A percentile compares a stretch with the other conserved stretches of the same genome.
phyloP scores from a whole-genome alignment of 2,329 filamentous ascomycete species.

The Diplodia seriata region DNA sequence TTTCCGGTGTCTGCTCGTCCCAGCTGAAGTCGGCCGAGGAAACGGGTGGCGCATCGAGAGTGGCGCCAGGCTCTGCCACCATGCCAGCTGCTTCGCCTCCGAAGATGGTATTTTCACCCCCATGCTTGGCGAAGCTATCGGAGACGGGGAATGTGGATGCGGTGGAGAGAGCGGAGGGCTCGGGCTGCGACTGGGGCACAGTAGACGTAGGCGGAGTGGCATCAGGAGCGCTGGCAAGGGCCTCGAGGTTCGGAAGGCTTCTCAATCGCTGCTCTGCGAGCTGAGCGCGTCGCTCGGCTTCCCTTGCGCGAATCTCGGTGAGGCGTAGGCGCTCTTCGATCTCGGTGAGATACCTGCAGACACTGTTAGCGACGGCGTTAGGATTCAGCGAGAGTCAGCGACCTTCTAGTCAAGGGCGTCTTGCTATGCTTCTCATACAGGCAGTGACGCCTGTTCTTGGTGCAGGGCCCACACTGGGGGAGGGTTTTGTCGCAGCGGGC shows the following conservation, averaged over 20 bases:
- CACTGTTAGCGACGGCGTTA: not conserved
- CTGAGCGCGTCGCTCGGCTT: slow-evolving; percentile 37
- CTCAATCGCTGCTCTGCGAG: slow-evolving; percentile 36
- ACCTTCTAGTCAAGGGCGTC: slow-evolving; percentile 58
- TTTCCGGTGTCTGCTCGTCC: slow-evolving; percentile 37
- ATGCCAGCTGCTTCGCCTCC: not conserved
- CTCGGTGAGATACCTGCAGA: slow-evolving; percentile 46
- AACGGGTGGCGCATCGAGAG: slow-evolving; percentile 38
- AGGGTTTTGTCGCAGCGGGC: slow-evolving; percentile 23
- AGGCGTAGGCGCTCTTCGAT: slow-evolving; percentile 52
- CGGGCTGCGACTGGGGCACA: not conserved
- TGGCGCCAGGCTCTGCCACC: slow-evolving; percentile 18
- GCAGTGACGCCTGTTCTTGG: slow-evolving; percentile 55
- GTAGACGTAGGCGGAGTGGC: not conserved
- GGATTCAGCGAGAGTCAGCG: not conserved
- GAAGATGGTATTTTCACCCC: not conserved
- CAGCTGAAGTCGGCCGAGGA: slow-evolving; percentile 40
- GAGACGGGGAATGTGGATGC: not conserved
- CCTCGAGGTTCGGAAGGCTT: slow-evolving; percentile 24
- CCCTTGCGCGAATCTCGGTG: slow-evolving; percentile 37
- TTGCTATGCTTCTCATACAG: slow-evolving; percentile 58
- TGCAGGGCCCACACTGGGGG: slow-evolving; percentile 40
- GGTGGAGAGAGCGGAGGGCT: not conserved
- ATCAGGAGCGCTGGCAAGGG: not conserved
- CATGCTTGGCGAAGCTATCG: not conserved